A percentile compares a stretch with the other conserved stretches of the same genome.
Conservation (phyloP, 2,329 filamentous ascomycete genomes). For the Microdochium trichocladiopsis region DNA sequence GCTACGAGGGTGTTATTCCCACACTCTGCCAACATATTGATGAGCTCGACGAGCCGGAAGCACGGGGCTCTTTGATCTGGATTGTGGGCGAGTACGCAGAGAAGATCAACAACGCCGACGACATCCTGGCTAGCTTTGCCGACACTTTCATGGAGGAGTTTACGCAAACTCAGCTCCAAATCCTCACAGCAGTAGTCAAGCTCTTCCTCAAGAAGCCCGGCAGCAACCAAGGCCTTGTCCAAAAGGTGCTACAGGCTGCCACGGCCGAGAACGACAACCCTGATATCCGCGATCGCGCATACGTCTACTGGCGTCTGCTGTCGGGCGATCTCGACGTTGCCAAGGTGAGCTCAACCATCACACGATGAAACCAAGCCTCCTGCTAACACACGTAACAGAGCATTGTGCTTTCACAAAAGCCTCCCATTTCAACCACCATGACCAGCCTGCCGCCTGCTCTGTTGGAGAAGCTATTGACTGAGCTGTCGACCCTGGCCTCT, state of each 20-base stretch:
- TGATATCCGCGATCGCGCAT: conserved; percentile 92
- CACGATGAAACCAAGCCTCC: neutral
- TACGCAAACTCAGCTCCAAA: conserved; percentile 97
- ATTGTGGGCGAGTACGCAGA: conserved; percentile 98
- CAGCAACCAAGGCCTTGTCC: conserved; percentile 82
- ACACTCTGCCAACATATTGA: conserved; percentile 96
- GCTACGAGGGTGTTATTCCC: conserved; percentile 96
- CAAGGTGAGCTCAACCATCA: conserved; percentile 51
- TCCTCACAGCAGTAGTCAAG: conserved; percentile 94
- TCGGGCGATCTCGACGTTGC: conserved; percentile 88
- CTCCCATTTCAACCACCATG: conserved; percentile 90
- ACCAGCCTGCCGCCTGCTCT: conserved; percentile 76
- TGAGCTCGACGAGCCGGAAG: conserved; percentile 89
- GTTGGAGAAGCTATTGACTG: conserved; percentile 81
- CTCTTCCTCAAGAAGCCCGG: conserved; percentile 95
- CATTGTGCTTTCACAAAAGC: conserved; percentile 89
- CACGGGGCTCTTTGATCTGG: conserved; percentile 89
- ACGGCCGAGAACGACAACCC: conserved; percentile 96
- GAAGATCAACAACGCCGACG: conserved; percentile 97
- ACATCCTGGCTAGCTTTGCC: conserved; percentile 86
- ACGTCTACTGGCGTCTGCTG: conserved; percentile 95
- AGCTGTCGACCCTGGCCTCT: conserved; percentile 90
- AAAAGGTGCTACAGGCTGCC: conserved; percentile 87
- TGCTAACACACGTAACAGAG: conserved; percentile 40
- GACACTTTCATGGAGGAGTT: conserved; percentile 96